Conservation (phyloP, 495 filamentous ascomycete species). For the Amorphotheca resinae region DNA sequence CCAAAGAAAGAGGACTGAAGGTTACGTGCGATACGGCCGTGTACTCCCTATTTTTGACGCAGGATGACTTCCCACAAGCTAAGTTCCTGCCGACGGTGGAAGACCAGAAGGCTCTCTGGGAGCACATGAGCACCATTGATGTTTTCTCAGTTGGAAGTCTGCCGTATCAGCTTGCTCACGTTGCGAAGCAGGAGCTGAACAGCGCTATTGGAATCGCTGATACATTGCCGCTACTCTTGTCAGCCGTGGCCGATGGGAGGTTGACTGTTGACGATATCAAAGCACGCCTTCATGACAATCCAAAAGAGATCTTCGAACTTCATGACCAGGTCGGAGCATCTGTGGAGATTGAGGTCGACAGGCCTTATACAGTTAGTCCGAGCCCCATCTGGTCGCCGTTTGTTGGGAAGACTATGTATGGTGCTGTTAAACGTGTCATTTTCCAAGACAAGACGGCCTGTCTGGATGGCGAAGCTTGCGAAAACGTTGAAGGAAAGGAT, state of each 20-base stretch:
- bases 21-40: conserved; percentile 79
- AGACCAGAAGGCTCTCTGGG: conserved; percentile 71
- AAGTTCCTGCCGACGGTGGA: conserved; percentile 51
- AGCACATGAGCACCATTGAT: conserved; percentile 64
- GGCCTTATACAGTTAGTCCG: conserved; percentile 45
- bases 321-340: conserved; percentile 68
- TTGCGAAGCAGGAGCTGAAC: conserved; percentile 34
- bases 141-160: conserved; percentile 76
- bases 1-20: conserved; percentile 71
- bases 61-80: conserved; percentile 60
- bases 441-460: conserved; percentile 69
- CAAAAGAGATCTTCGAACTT: conserved; percentile 75
- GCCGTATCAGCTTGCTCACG: conserved; percentile 62
- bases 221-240: conserved; percentile 64
- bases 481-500: conserved; percentile 52
- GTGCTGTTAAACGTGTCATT: conserved; percentile 63
- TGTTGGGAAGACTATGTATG: conserved; percentile 55
- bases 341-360: conserved; percentile 63
- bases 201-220: conserved; percentile 60
- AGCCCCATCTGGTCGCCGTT: conserved; percentile 61
- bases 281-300: conserved; percentile 62
- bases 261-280: conserved; percentile 65
- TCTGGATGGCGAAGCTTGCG: conserved; percentile 54
- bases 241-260: conserved; percentile 63
- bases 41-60: conserved; percentile 69